These are phyloP conservation scores for Mycosarcoma mackinlayi DNA, from an alignment of 1,284 basidiomycete species.

Conservation along the genomic window DNA sequence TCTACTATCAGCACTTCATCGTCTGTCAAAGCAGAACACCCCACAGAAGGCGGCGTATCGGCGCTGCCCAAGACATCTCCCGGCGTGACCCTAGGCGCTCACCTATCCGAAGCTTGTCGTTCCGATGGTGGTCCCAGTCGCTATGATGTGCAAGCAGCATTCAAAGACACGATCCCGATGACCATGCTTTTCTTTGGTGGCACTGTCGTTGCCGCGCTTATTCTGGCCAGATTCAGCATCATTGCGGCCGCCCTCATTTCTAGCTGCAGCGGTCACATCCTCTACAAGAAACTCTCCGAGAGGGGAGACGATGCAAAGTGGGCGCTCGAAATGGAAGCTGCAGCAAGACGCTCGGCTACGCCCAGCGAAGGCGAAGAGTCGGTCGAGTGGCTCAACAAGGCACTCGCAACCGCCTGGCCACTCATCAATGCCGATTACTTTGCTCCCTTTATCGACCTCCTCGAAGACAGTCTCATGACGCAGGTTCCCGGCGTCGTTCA, in stretches of 20 bases:
- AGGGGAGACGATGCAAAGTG: constrained; percentile 41
- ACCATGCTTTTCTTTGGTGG: constrained; percentile 52
- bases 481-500: constrained; percentile 65
- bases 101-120: constrained; percentile 4
- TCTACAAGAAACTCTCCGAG: constrained; percentile 41
- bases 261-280: constrained; percentile 33
- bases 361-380: constrained; percentile 45
- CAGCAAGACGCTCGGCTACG: constrained; percentile 16
- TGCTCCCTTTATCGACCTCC: constrained; percentile 61
- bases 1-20: constrained; percentile 19
- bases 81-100: constrained; percentile 27
- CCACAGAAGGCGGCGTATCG: constrained; percentile 14
- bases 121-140: neutral
- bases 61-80: constrained; percentile 16
- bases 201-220: constrained; percentile 39
- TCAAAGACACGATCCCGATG: constrained; percentile 44
- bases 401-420: constrained; percentile 58
- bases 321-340: constrained; percentile 41
- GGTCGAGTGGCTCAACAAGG: constrained; percentile 63
- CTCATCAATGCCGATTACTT: constrained; percentile 63
- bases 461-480: constrained; percentile 64
- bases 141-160: constrained; percentile 21
- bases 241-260: constrained; percentile 29
- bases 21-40: constrained; percentile 3
- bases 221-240: constrained; percentile 38